Evolutionary conservation across 2,329 filamentous ascomycete species (phyloP), one percentile per base, ranked within the genome.

Genomic region (Cylindrodendrum hubeiense): DNA sequence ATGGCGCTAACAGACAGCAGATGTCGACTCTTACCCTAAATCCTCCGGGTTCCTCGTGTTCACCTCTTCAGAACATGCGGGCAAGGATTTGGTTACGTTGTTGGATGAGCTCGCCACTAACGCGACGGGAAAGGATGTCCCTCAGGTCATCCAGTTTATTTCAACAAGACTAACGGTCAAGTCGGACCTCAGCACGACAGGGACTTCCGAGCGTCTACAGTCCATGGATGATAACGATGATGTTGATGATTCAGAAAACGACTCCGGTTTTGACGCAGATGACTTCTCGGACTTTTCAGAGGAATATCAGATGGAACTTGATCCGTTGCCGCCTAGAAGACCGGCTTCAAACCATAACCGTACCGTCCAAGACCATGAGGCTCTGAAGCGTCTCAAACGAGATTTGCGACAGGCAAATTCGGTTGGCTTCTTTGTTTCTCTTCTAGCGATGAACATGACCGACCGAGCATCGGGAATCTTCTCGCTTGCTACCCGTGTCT

Each of bases 391-490:
- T 9, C n/a, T 74, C 28, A 74, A 69, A 44, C 65, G 63, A 21
- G 74, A 77, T 30, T 59, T 97, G 9, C 82, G 81, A 41, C 78
- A 79, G 22, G 89, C 87, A 3, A 91, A 89, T 72, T 71, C 81
- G 2, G 87, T 89, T 1, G 94, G 94, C 0, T 93, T 94, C 78
- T 91, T 87, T 66, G 83, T 95, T 28, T 92, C 91, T 2, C 81
- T 90, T 33, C 76, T 92, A 12, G 85, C 84, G 13, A 81, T 85
- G 19, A 79, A 89, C 19, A 75, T 74, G 28, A 69, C 76, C 4
- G 56, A 71, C 1, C 77, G 84, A 80, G 12, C 84, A 81, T 63
- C 70, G 9, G 65, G 63, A 1, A 82, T 86, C 3, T 77, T 96
- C 19, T 89, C 89, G 5, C 78, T 96, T 2, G 93, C 94, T 0